Conservation (phyloP, 352 stramenopile genomes). For the Salisapilia sapeloensis region DNA sequence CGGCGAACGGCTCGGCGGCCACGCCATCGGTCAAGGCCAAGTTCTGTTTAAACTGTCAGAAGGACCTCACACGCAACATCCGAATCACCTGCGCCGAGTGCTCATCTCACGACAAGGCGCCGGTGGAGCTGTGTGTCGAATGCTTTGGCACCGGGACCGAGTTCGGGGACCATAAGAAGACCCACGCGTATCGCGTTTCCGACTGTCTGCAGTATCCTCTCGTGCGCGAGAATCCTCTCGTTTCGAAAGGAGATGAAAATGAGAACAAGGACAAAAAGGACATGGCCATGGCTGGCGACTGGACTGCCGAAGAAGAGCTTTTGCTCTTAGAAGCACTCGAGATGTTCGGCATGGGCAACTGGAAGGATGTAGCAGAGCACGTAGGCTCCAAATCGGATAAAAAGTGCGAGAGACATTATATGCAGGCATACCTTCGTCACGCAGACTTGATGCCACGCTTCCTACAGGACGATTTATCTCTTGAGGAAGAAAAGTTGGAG, state of each 20-base stretch:
- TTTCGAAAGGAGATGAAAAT: too few species aligned
- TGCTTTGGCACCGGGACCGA: conserved; percentile 85
- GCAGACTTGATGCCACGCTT: conserved; percentile 47
- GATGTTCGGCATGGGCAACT: conserved; percentile 95
- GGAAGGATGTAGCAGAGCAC: conserved; percentile 84
- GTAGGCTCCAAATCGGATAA: conserved; percentile 74
- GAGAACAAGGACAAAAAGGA: conserved; percentile 5
- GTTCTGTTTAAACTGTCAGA: conserved; percentile 75
- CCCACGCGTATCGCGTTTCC: conserved; percentile 62
- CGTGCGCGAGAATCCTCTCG: conserved; percentile 24
- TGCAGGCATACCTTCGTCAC: conserved; percentile 53
- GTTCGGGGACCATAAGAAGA: conserved; percentile 67
- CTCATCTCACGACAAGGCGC: conserved; percentile 8
- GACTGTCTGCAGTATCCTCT: conserved; percentile 70
- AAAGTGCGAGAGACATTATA: conserved; percentile 83
- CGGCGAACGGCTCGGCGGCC: conserved; percentile 3
- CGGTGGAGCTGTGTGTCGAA: conserved; percentile 87
- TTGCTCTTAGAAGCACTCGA: conserved; percentile 91
- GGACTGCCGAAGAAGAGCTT: conserved; percentile 93
- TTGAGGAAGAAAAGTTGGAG: conserved; percentile 11
- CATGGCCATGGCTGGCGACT: conserved; percentile 19
- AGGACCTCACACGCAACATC: conserved; percentile 71
- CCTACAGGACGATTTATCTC: conserved; percentile 30
- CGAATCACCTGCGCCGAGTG: conserved; percentile 75
- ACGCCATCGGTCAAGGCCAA: conserved; percentile 34